phyloP scores from a whole-genome alignment of 805 yeast genomes.

The Jamesozyma hellenica region DNA sequence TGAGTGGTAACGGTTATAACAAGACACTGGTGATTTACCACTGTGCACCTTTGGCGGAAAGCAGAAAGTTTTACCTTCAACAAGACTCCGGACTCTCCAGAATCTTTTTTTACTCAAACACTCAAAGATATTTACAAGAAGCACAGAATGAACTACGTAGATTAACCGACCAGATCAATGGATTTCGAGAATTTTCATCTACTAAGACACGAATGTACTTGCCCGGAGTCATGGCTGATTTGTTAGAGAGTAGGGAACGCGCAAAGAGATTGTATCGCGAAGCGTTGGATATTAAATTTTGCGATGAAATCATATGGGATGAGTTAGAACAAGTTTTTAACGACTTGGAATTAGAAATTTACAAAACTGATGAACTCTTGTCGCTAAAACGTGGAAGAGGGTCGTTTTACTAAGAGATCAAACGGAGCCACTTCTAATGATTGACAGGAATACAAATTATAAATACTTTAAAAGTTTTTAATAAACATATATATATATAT shows the following conservation, averaged over 20 bases:
- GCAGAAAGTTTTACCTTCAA: no score
- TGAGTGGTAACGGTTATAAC: no score
- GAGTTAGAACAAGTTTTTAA: constrained; percentile 8
- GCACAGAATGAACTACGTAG: constrained; percentile 11
- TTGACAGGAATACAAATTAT: no score
- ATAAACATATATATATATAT: neutral
- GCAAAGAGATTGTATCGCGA: constrained; percentile 15
- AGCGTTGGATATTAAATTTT: constrained; percentile 7
- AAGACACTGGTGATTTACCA: no score
- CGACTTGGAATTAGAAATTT: constrained; percentile 10
- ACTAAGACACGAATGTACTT: constrained; percentile 1
- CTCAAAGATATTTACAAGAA: constrained; percentile 3
- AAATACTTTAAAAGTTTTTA: no score
- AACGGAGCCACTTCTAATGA: neutral
- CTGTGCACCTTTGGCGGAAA: no score
- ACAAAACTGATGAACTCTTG: constrained; percentile 11
- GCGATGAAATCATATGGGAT: constrained; percentile 7
- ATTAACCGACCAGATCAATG: constrained; percentile 9
- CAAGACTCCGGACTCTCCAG: neutral
- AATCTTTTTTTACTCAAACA: constrained; percentile 1
- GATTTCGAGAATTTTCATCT: constrained; percentile 1
- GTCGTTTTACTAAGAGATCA: constrained; percentile 5
- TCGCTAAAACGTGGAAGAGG: constrained; percentile 15
- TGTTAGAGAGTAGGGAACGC: constrained; percentile 13
- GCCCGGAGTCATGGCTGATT: constrained; percentile 10